Evolutionary conservation across 768 basidiomycete species (phyloP).

Genomic region (Megacollybia marginata): DNA sequence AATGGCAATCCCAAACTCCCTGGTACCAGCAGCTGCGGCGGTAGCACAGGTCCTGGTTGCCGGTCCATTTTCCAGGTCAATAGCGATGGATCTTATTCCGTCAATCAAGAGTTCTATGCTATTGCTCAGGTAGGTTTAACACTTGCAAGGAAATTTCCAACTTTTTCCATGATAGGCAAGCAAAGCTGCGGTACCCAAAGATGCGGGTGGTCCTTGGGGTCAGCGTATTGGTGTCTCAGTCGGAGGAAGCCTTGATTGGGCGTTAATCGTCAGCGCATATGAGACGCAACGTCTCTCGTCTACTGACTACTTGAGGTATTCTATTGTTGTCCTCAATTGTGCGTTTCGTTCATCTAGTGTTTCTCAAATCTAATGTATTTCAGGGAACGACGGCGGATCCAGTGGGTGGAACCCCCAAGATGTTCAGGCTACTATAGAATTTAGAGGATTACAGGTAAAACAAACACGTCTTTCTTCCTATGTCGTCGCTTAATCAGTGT

Average conservation of each 20-base stretch:
- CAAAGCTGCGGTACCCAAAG: constrained; percentile 42
- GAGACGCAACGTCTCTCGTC: constrained; percentile 32
- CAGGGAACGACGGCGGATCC: constrained; percentile 25
- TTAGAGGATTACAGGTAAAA: constrained; percentile 36
- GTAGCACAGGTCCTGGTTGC: neutral
- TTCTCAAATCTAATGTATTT: neutral
- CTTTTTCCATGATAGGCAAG: constrained; percentile 26
- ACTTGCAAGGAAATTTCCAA: neutral
- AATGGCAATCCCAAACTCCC: constrained; percentile 26
- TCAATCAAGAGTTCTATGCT: constrained; percentile 22
- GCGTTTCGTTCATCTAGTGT: constrained; percentile 1
- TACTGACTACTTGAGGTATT: constrained; percentile 37
- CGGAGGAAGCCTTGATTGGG: constrained; percentile 26
- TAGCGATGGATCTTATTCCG: constrained; percentile 15
- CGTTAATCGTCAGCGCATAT: constrained; percentile 39
- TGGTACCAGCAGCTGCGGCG: neutral
- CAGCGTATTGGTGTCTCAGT: constrained; percentile 26
- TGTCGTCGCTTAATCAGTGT: neutral
- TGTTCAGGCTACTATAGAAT: constrained; percentile 36
- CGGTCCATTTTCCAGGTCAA: constrained; percentile 1
- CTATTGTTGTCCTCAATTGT: constrained; percentile 46
- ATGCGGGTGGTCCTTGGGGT: constrained; percentile 39
- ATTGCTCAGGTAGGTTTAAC: constrained; percentile 23
- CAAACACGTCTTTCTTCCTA: neutral
- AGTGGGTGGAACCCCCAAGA: constrained; percentile 34